phyloP scores from a whole-genome alignment of 371 early-diverging fungal genomes.

The Saksenaea oblongispora region DNA sequence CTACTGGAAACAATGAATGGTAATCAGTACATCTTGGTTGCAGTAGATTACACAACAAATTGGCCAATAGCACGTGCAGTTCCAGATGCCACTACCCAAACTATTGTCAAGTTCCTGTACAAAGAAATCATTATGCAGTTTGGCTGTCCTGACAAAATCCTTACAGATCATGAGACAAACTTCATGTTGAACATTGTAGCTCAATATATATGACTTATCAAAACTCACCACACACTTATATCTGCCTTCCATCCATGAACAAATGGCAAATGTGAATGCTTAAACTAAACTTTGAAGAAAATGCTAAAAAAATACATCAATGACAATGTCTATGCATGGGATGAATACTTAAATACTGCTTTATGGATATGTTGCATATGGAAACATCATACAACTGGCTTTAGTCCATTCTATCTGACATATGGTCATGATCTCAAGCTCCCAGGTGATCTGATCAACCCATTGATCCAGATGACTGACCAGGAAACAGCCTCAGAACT shows the following conservation, averaged over 20 bases:
- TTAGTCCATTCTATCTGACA: neutral
- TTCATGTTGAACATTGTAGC: too few species aligned
- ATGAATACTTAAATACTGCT: slow-evolving; percentile 3
- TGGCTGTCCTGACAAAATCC: neutral
- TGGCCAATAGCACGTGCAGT: too few species aligned
- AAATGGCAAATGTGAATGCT: slow-evolving; percentile 24
- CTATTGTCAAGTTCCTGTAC: too few species aligned
- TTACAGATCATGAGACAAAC: too few species aligned
- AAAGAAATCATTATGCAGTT: too few species aligned
- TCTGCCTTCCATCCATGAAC: slow-evolving; percentile 15
- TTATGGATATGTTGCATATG: slow-evolving; percentile 7
- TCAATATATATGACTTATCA: too few species aligned
- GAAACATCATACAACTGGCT: neutral
- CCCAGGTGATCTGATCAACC: too few species aligned
- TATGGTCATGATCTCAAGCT: too few species aligned
- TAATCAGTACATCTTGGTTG: slow-evolving; percentile 23
- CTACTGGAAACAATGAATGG: slow-evolving; percentile 15
- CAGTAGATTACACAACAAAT: slow-evolving; percentile 41
- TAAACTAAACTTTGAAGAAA: slow-evolving; percentile 13
- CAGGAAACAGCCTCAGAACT: too few species aligned
- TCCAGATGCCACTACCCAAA: too few species aligned
- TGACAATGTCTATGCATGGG: too few species aligned
- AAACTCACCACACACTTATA: slow-evolving; percentile 8
- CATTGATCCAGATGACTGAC: too few species aligned
- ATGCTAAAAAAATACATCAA: slow-evolving; percentile 12